These are phyloP conservation scores for Metschnikowia amazonensis DNA, from an alignment of 805 yeast genomes.

Conservation along the genomic window DNA sequence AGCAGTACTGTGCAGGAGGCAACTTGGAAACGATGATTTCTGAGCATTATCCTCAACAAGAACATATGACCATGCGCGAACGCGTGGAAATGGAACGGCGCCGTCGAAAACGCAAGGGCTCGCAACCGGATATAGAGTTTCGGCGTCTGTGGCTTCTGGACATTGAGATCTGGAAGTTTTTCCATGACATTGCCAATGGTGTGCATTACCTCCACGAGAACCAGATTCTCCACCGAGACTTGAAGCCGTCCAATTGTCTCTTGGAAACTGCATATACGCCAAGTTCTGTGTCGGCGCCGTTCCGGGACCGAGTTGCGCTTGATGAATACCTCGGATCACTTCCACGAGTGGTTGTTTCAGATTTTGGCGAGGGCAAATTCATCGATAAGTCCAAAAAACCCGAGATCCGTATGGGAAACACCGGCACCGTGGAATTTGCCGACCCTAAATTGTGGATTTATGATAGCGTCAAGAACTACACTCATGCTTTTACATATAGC, in stretches of 20 bases:
- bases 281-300: background rate
- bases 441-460: conserved; percentile 73
- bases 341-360: conserved; percentile 78
- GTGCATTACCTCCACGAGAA: conserved; percentile 66
- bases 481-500: conserved; percentile 59
- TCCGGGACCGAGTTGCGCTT: conserved; percentile 8
- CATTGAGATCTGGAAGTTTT: conserved; percentile 63
- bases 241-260: conserved; percentile 86
- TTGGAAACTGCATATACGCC: conserved; percentile 37
- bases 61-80: conserved; percentile 25
- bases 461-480: conserved; percentile 19
- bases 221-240: conserved; percentile 81
- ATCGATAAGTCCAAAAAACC: conserved; percentile 47
- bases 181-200: conserved; percentile 66
- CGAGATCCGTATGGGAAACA: conserved; percentile 62
- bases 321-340: conserved; percentile 26
- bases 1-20: conserved; percentile 88
- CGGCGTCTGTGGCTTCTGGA: conserved; percentile 46
- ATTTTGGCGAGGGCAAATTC: conserved; percentile 84
- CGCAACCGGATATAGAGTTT: background rate
- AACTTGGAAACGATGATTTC: conserved; percentile 63
- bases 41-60: conserved; percentile 23
- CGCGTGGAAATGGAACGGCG: conserved; percentile 26
- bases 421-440: conserved; percentile 84
- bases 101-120: conserved; percentile 16